Conservation (phyloP, 2,329 filamentous ascomycete genomes). For the Cephalotrichum gorgonifer region DNA sequence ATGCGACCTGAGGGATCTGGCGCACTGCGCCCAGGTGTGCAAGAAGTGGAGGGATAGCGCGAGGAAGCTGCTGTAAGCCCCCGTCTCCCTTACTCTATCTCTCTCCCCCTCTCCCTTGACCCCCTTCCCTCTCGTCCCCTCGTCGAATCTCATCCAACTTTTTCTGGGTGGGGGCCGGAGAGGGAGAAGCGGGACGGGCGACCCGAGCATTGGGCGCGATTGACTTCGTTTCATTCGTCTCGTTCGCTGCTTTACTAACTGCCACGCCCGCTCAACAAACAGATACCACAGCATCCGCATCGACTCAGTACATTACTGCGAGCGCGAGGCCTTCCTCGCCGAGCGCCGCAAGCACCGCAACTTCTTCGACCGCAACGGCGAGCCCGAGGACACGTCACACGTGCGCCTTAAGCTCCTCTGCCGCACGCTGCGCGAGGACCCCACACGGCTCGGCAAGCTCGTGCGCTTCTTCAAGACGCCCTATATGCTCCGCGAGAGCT, state of each 20-base stretch:
- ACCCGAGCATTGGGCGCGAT: no score
- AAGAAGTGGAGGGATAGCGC: slow-evolving; percentile 56
- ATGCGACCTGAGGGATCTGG: slow-evolving; percentile 82
- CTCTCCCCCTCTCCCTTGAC: neutral
- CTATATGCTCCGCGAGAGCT: slow-evolving; percentile 88
- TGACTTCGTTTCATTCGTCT: no score
- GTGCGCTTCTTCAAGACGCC: slow-evolving; percentile 80
- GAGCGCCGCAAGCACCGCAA: slow-evolving; percentile 68
- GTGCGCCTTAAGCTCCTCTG: slow-evolving; percentile 69
- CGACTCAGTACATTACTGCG: slow-evolving; percentile 90
- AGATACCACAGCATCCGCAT: slow-evolving; percentile 88
- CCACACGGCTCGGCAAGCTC: slow-evolving; percentile 53
- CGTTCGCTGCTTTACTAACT: no score
- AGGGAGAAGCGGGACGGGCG: no score
- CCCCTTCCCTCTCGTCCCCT: neutral
- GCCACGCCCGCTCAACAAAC: neutral
- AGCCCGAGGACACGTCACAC: slow-evolving; percentile 70
- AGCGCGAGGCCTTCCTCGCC: slow-evolving; percentile 69
- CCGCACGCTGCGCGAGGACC: slow-evolving; percentile 71
- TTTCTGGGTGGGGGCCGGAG: no score
- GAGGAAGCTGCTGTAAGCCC: slow-evolving; percentile 49
- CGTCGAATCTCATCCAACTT: no score
- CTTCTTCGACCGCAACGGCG: slow-evolving; percentile 64
- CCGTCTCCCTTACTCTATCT: neutral
- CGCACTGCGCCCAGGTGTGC: slow-evolving; percentile 66